These are phyloP conservation scores for Williopsis jadinii DNA, from an alignment of 1,139 yeast species.

Conservation along the genomic window DNA sequence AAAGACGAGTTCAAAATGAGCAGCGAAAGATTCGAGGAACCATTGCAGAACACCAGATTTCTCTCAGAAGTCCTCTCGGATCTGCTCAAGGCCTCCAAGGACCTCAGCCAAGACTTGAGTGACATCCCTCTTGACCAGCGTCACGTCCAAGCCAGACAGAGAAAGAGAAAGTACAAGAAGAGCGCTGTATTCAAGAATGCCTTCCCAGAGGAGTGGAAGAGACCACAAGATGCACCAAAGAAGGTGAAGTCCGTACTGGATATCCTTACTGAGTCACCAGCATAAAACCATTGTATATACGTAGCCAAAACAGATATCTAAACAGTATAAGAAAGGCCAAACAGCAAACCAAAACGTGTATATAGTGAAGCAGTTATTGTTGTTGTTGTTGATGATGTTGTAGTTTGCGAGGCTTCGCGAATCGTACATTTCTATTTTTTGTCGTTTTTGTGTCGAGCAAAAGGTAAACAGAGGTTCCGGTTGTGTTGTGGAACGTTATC, in stretches of 20 bases:
- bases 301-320: neutral
- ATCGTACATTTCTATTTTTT: too few relatives aligned
- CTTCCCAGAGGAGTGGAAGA: constrained; percentile 84
- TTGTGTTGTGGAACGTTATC: too few relatives aligned
- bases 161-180: constrained; percentile 28
- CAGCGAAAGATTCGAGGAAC: constrained; percentile 57
- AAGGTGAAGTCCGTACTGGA: constrained; percentile 20
- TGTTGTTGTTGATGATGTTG: too few relatives aligned
- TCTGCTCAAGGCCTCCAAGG: constrained; percentile 61
- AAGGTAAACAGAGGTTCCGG: too few relatives aligned
- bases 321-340: neutral
- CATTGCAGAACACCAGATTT: constrained; percentile 80
- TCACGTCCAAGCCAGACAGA: constrained; percentile 46
- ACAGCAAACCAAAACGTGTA: neutral
- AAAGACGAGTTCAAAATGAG: constrained; percentile 57
- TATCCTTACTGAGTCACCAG: constrained; percentile 9
- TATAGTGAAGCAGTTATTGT: too few relatives aligned
- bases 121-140: constrained; percentile 82
- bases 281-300: neutral
- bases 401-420: too few relatives aligned
- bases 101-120: constrained; percentile 50
- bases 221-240: constrained; percentile 63
- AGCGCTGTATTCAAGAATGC: constrained; percentile 12
- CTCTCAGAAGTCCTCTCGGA: constrained; percentile 57
- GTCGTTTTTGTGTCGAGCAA: too few relatives aligned